phyloP scores from a whole-genome alignment of 768 basidiomycete species.

The Mycena kentingensis region DNA sequence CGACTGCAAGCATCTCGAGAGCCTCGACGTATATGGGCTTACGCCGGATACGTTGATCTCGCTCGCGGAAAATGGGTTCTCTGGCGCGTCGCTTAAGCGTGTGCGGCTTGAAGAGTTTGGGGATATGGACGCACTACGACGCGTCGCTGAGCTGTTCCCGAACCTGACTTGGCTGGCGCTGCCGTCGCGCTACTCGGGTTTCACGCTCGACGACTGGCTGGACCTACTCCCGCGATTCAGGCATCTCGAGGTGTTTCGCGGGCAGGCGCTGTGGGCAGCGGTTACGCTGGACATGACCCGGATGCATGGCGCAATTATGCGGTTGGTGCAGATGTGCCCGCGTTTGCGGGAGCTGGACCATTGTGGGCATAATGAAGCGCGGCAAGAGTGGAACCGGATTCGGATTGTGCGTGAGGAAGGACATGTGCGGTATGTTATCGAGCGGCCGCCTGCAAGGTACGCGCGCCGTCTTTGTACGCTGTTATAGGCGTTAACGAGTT shows the following conservation, averaged over 20 bases:
- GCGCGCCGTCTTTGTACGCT: slow-evolving; percentile 3
- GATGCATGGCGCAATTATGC: slow-evolving; percentile 46
- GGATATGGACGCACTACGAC: slow-evolving; percentile 31
- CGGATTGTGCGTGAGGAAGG: slow-evolving; percentile 38
- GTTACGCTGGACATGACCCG: slow-evolving; percentile 35
- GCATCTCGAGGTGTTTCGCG: slow-evolving; percentile 47
- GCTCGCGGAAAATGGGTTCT: slow-evolving; percentile 32
- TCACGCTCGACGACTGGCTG: slow-evolving; percentile 40
- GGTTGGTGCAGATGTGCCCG: slow-evolving; percentile 42
- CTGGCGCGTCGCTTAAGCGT: slow-evolving; percentile 21
- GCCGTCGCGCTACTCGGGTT: slow-evolving; percentile 32
- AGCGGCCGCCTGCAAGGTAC: slow-evolving; percentile 33
- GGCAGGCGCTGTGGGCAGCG: slow-evolving; percentile 44
- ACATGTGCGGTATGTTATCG: slow-evolving; percentile 37
- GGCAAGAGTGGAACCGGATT: slow-evolving; percentile 38
- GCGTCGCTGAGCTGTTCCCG: slow-evolving; percentile 39
- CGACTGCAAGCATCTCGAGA: slow-evolving; percentile 38
- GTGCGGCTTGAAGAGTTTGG: slow-evolving; percentile 33
- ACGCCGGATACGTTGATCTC: slow-evolving; percentile 32
- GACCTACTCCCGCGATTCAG: slow-evolving; percentile 42
- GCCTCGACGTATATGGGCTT: slow-evolving; percentile 36
- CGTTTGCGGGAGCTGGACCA: slow-evolving; percentile 47
- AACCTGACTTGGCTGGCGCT: slow-evolving; percentile 45
- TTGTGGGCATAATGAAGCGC: slow-evolving; percentile 35
- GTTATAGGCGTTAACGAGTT: neutral